phyloP scores from a whole-genome alignment of 129 eudicot genomes.

The Tagetes erecta region DNA sequence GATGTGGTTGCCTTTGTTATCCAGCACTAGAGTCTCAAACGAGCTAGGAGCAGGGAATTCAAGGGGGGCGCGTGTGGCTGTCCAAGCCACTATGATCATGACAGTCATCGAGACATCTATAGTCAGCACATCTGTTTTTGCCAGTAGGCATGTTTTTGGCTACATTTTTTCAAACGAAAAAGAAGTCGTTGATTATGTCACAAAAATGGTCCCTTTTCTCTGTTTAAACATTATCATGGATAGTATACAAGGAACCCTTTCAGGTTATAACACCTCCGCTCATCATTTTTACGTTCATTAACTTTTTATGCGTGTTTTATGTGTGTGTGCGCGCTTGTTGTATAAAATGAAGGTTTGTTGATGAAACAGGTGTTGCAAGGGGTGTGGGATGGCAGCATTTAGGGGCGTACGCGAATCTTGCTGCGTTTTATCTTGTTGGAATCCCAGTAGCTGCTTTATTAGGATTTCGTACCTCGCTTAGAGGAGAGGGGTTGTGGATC shows the following conservation, averaged over 20 bases:
- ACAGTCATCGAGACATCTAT: constrained; percentile 32
- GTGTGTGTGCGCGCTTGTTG: neutral
- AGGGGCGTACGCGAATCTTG: constrained; percentile 59
- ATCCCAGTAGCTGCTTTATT: constrained; percentile 49
- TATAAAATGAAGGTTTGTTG: neutral
- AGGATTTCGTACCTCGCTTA: constrained; percentile 33
- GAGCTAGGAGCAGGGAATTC: constrained; percentile 61
- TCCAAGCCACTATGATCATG: constrained; percentile 39
- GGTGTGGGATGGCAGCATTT: constrained; percentile 67
- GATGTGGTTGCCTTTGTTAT: constrained; percentile 6
- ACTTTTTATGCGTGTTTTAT: neutral
- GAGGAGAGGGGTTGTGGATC: constrained; percentile 55
- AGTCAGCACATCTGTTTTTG: constrained; percentile 35
- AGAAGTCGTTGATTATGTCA: constrained; percentile 51
- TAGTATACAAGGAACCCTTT: constrained; percentile 47
- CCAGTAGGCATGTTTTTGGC: constrained; percentile 43
- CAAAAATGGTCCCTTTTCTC: constrained; percentile 49
- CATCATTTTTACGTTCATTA: neutral
- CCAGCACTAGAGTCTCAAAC: constrained; percentile 61
- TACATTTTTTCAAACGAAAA: constrained; percentile 51
- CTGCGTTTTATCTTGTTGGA: constrained; percentile 53
- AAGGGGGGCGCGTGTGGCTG: constrained; percentile 45
- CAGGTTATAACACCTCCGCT: constrained; percentile 36
- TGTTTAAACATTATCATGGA: constrained; percentile 46
- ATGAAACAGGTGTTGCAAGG: constrained; percentile 46